Base-by-base conservation (phyloP, 345 rosid genomes). In the Melaleuca alternifolia region DNA sequence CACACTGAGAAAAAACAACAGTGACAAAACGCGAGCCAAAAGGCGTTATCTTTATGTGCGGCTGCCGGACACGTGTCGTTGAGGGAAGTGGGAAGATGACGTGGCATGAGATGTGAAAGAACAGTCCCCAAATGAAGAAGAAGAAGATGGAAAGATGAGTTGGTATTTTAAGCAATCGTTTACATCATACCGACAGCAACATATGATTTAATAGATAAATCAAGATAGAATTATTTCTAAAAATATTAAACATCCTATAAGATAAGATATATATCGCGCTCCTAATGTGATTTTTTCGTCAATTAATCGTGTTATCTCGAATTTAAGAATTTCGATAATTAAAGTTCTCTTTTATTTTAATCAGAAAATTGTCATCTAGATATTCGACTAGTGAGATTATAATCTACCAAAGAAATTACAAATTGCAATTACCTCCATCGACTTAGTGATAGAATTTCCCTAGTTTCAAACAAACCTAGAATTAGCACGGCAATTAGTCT, bases 51-150 rank as follows among this genome's bases (percentile, higher is more conserved):
- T 65, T 21, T 48, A 44, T 56, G 37, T 33, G 79, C 79, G 79
- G 89, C 84, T 14, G 54, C 2, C 53, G 7, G 89, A 87, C 91
- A 89, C 93, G 90, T 90, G 93, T 65, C 91, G 12, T 24, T 7
- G 33, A 83, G 89, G 89, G 54, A 33, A 84, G 76, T 52, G 89
- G 83, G 85, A 5, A 18, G 88, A 26, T 59, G 87, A 51, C 50
- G 77, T 75, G 86, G 87, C 86, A 28, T 11, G n/a, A 3, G 33
- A 23, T 84, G 33, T 57, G 30, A 53, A 48, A 41, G 57, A 50
- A 84, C 21, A 26, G 30, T 37, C 54, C 86, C 23, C 8, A 50
- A 65, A 51, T 11, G 54, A 33, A 85, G 77, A 75, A 33, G 54
- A 33, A 85, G 77, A 75, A 33, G 81, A 8, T 37, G 81, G 13